A percentile compares a stretch with the other conserved stretches of the same genome.
Conservation (phyloP, 257 asterid genomes). For the Nicotiana noctiflora region DNA sequence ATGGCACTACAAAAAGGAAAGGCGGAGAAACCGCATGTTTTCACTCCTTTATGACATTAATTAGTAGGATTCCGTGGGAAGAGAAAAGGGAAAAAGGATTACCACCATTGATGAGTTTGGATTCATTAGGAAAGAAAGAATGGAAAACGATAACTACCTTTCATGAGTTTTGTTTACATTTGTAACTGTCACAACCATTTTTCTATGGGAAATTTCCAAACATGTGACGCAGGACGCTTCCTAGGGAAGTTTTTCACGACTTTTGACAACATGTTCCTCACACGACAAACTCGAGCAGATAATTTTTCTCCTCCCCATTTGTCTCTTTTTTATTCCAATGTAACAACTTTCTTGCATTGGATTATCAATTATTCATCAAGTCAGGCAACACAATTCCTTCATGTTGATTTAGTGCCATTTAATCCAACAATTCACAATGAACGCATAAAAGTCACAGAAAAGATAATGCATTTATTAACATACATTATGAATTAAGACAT, state of each 20-base stretch:
- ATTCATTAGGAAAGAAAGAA: neutral
- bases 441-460: neutral
- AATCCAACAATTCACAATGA: neutral
- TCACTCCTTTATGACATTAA: constrained; percentile 5
- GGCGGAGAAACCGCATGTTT: neutral
- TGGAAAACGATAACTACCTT: neutral
- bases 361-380: neutral
- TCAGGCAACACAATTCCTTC: neutral
- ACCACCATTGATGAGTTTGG: neutral
- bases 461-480: neutral
- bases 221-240: neutral
- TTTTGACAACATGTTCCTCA: neutral
- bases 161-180: neutral
- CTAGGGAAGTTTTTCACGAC: neutral
- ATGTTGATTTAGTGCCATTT: neutral
- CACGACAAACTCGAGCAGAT: neutral
- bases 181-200: neutral
- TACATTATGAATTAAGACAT: neutral
- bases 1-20: neutral
- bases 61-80: constrained; percentile 7
- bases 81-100: neutral
- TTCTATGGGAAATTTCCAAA: neutral
- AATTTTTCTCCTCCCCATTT: neutral
- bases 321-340: neutral
- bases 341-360: neutral